phyloP scores from a whole-genome alignment of 192 early-diverging fungal genomes.

The Coemansia sp. region DNA sequence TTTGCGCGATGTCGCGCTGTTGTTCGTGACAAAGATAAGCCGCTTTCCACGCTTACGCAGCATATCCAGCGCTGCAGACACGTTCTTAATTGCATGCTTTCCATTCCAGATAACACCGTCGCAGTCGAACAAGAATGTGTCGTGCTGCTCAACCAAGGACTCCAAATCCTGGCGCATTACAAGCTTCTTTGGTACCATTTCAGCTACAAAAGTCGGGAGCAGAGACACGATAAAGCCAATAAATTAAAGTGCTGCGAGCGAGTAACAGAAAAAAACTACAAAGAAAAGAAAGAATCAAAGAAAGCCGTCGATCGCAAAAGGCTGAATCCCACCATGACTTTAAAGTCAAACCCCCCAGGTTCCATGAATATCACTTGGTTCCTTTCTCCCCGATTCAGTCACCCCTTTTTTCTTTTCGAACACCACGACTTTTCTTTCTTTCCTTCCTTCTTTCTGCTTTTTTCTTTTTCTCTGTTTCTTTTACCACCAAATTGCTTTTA shows the following conservation, averaged over 20 bases:
- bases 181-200: slow-evolving; percentile 30
- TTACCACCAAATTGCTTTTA: slow-evolving; percentile 2
- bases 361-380: not conserved
- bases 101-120: slow-evolving; percentile 98
- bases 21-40: slow-evolving; percentile 97
- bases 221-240: too few relatives aligned
- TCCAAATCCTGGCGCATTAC: slow-evolving; percentile 41
- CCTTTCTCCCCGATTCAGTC: not conserved
- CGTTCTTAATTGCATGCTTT: slow-evolving; percentile 63
- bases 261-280: too few relatives aligned
- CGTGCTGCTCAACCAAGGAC: slow-evolving; percentile 71
- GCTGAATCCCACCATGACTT: too few relatives aligned
- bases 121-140: slow-evolving; percentile 97
- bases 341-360: too few relatives aligned
- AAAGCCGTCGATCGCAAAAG: too few relatives aligned
- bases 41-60: slow-evolving; percentile 80
- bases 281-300: too few relatives aligned
- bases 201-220: not conserved
- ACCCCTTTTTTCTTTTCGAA: not conserved
- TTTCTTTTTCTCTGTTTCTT: not conserved
- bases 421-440: not conserved
- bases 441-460: slow-evolving; percentile 3
- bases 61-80: slow-evolving; percentile 69
- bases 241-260: too few relatives aligned
- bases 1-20: slow-evolving; percentile 84